Percentiles rank a stretch among this genome's conserved stretches.
phyloP scores from a whole-genome alignment of 768 basidiomycete species.

The Podaxis rugospora region DNA sequence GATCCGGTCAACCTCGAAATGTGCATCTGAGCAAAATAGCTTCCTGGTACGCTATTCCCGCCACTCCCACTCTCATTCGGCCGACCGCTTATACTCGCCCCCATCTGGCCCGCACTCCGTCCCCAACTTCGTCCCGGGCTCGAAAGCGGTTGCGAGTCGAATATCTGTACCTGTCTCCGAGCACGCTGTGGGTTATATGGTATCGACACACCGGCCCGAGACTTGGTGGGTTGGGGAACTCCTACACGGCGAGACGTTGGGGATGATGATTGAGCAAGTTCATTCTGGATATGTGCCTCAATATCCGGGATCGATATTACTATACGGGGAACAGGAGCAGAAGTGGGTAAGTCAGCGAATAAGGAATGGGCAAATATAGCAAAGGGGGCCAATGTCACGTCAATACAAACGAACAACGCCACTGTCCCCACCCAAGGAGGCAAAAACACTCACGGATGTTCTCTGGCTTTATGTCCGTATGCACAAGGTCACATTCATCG shows the following conservation, averaged over 20 bases:
- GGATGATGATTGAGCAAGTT: constrained; percentile 62
- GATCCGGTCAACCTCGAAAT: constrained; percentile 26
- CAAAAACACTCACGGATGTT: constrained; percentile 72
- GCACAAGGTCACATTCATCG: constrained; percentile 87
- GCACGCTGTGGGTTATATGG: constrained; percentile 46
- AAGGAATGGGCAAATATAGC: constrained; percentile 26
- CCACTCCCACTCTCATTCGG: constrained; percentile 29
- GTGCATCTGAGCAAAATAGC: constrained; percentile 39
- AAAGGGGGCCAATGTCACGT: constrained; percentile 17
- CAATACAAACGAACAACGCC: constrained; percentile 12
- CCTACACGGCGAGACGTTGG: constrained; percentile 80
- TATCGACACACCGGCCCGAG: constrained; percentile 57
- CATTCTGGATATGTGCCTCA: constrained; percentile 65
- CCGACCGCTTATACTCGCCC: constrained; percentile 19
- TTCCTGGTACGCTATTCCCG: constrained; percentile 33
- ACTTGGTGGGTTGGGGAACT: constrained; percentile 66
- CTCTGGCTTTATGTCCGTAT: constrained; percentile 94
- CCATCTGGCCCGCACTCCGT: constrained; percentile 18
- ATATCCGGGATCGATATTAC: constrained; percentile 83
- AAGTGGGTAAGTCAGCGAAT: constrained; percentile 19
- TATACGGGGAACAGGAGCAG: constrained; percentile 34
- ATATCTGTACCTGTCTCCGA: constrained; percentile 73
- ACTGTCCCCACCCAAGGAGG: background rate
- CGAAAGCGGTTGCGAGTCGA: constrained; percentile 74
- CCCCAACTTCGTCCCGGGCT: constrained; percentile 44